Percentiles rank a stretch among this genome's conserved stretches.
phyloP scores from a whole-genome alignment of 352 stramenopile genomes.

The Phytophthora kernoviae region DNA sequence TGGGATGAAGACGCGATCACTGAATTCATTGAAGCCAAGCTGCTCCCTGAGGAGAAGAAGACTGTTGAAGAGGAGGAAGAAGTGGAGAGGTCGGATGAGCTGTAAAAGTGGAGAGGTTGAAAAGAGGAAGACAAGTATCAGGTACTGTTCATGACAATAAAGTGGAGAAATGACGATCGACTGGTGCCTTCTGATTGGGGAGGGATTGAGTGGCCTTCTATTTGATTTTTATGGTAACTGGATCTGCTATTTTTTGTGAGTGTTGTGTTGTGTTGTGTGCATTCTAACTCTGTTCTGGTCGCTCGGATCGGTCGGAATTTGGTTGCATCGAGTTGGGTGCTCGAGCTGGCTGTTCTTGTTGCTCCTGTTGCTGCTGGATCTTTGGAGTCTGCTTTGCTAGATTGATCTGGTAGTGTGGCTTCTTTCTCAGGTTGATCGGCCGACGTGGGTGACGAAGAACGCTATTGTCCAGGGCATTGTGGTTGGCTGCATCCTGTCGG shows the following conservation, averaged over 20 bases:
- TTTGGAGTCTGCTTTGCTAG: slow-evolving; percentile 31
- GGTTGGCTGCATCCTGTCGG: neutral
- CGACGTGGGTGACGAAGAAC: slow-evolving; percentile 38
- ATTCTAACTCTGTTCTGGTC: slow-evolving; percentile 19
- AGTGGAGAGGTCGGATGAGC: slow-evolving; percentile 25
- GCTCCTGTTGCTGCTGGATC: slow-evolving; percentile 17
- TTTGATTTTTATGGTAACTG: no score
- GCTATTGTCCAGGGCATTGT: slow-evolving; percentile 23
- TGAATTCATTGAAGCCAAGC: slow-evolving; percentile 72
- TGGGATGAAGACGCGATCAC: slow-evolving; percentile 79
- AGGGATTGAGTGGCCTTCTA: no score
- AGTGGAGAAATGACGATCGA: neutral
- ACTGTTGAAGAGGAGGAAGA: slow-evolving; percentile 14
- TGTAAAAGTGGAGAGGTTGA: slow-evolving; percentile 6
- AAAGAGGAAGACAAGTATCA: no score
- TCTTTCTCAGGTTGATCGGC: slow-evolving; percentile 37
- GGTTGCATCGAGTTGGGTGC: slow-evolving; percentile 5
- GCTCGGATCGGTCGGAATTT: slow-evolving; percentile 21
- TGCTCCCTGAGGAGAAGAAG: slow-evolving; percentile 35
- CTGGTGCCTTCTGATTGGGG: neutral
- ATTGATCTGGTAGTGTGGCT: slow-evolving; percentile 55
- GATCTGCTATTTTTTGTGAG: no score
- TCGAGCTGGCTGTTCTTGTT: slow-evolving; percentile 1
- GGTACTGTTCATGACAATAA: slow-evolving; percentile 11
- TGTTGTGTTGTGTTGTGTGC: slow-evolving; percentile 6